Evolutionary conservation across 805 yeast species (phyloP).

Genomic region (Kuraishia capsulata): DNA sequence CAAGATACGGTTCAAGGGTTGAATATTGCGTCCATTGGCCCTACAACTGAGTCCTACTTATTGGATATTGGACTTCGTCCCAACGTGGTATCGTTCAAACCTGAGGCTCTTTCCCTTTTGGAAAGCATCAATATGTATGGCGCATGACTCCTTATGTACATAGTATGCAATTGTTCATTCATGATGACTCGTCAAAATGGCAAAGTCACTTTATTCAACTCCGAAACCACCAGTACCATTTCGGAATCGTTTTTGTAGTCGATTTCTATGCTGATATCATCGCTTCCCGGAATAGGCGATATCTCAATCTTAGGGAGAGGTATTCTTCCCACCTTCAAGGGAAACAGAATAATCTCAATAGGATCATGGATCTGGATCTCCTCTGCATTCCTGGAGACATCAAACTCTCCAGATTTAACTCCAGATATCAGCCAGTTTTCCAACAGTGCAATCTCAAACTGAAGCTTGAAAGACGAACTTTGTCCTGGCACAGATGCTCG

Average conservation of each 20-base stretch:
- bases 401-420: conserved; percentile 42
- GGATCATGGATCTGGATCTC: conserved; percentile 3
- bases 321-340: conserved; percentile 69
- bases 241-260: conserved; percentile 64
- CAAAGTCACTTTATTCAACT: conserved; percentile 50
- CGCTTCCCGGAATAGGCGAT: conserved; percentile 20
- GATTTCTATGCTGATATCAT: conserved; percentile 40
- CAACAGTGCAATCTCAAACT: conserved; percentile 15
- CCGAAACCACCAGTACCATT: conserved; percentile 63
- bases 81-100: conserved; percentile 58
- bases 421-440: conserved; percentile 85
- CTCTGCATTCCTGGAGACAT: conserved; percentile 15
- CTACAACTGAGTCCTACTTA: conserved; percentile 73
- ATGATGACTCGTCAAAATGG: conserved; percentile 33
- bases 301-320: conserved; percentile 55
- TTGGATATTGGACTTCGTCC: conserved; percentile 43
- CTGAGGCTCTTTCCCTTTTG: conserved; percentile 55
- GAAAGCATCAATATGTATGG: too few relatives aligned
- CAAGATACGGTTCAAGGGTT: conserved; percentile 6
- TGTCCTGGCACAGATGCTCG: conserved; percentile 11
- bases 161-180: too few relatives aligned
- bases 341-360: conserved; percentile 47
- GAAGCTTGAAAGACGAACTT: conserved; percentile 8
- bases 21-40: conserved; percentile 80
- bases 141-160: too few relatives aligned